Conservation (phyloP, 768 basidiomycete genomes). For the Phanerochaete carnosa region DNA sequence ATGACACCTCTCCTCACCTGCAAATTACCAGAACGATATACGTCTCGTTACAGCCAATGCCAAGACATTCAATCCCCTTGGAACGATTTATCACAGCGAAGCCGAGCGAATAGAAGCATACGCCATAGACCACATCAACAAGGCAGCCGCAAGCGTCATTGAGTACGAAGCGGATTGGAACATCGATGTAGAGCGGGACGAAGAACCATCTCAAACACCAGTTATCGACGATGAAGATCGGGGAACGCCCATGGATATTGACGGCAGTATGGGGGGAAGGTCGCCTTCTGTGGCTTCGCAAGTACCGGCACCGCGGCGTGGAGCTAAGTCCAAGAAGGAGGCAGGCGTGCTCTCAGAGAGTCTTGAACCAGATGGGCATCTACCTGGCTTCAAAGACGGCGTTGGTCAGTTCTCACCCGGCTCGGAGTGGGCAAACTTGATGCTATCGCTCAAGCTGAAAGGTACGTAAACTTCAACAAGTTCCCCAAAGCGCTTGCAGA, state of each 20-base stretch:
- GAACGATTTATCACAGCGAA: constrained; percentile 69
- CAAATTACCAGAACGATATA: constrained; percentile 53
- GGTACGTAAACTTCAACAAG: constrained; percentile 34
- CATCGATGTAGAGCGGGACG: constrained; percentile 63
- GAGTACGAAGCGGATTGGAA: constrained; percentile 86
- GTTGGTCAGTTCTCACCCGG: constrained; percentile 68
- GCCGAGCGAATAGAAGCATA: constrained; percentile 69
- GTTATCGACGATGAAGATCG: constrained; percentile 41
- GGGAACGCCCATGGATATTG: constrained; percentile 34
- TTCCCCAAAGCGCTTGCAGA: not conserved
- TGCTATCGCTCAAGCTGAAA: constrained; percentile 74
- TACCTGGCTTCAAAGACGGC: constrained; percentile 78
- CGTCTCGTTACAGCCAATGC: constrained; percentile 72
- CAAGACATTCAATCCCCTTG: constrained; percentile 73
- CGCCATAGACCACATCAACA: constrained; percentile 71
- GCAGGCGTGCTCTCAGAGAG: constrained; percentile 41
- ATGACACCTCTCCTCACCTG: constrained; percentile 2
- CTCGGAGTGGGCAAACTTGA: constrained; percentile 68
- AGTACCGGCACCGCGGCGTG: constrained; percentile 12
- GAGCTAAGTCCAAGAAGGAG: constrained; percentile 35
- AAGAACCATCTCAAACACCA: constrained; percentile 18
- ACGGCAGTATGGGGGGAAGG: constrained; percentile 34
- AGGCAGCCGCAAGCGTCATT: constrained; percentile 69
- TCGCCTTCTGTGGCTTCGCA: constrained; percentile 25
- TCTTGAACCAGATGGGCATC: constrained; percentile 65